Conservation (phyloP, 805 yeast genomes). For the Debaryomyces prosopidis region DNA sequence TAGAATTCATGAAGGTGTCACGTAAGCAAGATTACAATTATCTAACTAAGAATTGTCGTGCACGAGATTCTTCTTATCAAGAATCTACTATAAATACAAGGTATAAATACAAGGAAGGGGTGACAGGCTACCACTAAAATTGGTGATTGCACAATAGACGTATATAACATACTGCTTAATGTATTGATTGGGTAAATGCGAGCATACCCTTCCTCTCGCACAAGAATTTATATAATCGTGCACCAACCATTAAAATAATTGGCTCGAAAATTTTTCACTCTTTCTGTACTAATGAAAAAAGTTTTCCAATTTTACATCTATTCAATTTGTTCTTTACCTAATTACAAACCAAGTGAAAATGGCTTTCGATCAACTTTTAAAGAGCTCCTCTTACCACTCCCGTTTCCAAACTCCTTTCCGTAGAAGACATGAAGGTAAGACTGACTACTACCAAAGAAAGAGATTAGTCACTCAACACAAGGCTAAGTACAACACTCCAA, state of each 20-base stretch:
- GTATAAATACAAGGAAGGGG: no score
- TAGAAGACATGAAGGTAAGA: conserved; percentile 99
- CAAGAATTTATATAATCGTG: neutral
- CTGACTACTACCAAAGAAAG: conserved; percentile 99
- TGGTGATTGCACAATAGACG: neutral
- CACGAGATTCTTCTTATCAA: no score
- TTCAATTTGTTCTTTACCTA: neutral
- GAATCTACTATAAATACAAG: no score
- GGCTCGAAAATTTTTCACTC: conserved; percentile 1
- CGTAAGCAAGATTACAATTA: no score
- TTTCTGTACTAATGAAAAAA: neutral
- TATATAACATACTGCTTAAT: neutral
- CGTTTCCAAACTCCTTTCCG: conserved; percentile 99
- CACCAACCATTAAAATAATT: neutral
- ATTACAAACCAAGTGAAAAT: conserved; percentile 42
- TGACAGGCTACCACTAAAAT: no score
- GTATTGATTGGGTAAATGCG: neutral
- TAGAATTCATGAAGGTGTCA: no score
- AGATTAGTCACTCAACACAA: conserved; percentile 99
- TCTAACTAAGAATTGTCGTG: no score
- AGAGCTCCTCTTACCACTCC: conserved; percentile 94
- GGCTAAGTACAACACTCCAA: conserved; percentile 99
- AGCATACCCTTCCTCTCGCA: neutral
- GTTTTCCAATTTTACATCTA: neutral
- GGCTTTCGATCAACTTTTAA: conserved; percentile 72